Conservation (phyloP, 345 rosid species). For the Lepidium africanum region DNA sequence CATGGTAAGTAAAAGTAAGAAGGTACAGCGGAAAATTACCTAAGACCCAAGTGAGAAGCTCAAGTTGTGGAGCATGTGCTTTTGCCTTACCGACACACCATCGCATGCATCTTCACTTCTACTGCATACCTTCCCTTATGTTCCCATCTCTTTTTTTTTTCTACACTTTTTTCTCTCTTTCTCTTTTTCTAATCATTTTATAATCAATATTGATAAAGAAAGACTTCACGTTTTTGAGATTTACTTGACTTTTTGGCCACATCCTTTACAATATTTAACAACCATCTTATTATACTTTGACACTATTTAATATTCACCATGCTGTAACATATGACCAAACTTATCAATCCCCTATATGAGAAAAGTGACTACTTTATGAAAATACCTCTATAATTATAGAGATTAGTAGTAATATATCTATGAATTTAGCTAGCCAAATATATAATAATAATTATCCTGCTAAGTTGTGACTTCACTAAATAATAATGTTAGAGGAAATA, state of each 20-base stretch:
- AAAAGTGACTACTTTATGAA: background rate
- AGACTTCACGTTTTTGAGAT: constrained; percentile 10
- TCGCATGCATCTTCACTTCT: constrained; percentile 35
- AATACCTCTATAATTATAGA: no score
- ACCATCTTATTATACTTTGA: background rate
- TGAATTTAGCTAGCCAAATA: no score
- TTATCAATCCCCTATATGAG: background rate
- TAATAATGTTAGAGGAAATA: background rate
- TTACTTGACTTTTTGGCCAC: constrained; percentile 11
- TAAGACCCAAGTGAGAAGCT: constrained; percentile 14
- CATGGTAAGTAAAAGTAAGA: constrained; percentile 12
- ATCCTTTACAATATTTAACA: background rate
- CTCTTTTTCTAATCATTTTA: constrained; percentile 5
- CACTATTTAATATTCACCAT: background rate
- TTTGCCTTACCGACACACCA: constrained; percentile 33
- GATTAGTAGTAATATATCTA: no score
- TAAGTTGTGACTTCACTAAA: background rate
- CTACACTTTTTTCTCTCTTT: background rate
- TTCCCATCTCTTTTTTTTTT: background rate
- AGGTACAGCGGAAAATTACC: constrained; percentile 17
- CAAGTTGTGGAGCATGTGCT: constrained; percentile 28
- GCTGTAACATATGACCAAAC: background rate
- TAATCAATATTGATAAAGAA: constrained; percentile 7
- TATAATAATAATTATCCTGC: no score
- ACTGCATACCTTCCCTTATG: constrained; percentile 21